Evolutionary conservation across 2,329 filamentous ascomycete genomes (phyloP).

Genomic region (Cordyceps militaris): DNA sequence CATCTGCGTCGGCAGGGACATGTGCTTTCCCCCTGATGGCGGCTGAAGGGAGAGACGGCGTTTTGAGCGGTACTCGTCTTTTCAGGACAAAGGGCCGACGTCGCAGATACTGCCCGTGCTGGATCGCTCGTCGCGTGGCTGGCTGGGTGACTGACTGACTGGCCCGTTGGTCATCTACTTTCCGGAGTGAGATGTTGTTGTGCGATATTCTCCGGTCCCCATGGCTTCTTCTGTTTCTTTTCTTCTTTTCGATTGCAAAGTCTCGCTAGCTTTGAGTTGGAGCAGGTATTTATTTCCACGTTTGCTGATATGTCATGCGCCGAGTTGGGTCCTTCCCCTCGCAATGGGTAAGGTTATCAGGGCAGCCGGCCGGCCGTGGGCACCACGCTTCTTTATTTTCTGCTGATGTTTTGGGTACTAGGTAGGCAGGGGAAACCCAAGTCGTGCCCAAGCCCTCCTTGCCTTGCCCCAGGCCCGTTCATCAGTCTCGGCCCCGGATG

Average conservation of each 20-base stretch:
- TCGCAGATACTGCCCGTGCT: neutral
- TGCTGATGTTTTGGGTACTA: constrained; percentile 11
- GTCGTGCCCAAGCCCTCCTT: too few species aligned
- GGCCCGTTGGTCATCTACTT: neutral
- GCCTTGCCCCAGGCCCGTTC: neutral
- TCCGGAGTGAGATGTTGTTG: neutral
- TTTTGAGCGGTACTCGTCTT: neutral
- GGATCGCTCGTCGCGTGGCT: neutral
- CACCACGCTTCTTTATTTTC: neutral
- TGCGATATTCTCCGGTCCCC: neutral
- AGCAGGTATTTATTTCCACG: neutral
- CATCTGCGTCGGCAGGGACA: neutral
- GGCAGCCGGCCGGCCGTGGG: neutral
- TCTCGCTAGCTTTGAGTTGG: neutral
- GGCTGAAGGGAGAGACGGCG: neutral
- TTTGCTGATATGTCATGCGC: neutral
- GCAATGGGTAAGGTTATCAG: constrained; percentile 8
- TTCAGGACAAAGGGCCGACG: neutral
- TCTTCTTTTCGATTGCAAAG: neutral
- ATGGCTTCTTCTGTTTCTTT: neutral
- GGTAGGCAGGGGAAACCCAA: too few species aligned
- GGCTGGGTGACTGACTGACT: too few species aligned
- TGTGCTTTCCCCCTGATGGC: neutral
- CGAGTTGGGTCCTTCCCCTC: neutral
- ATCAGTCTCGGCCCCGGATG: neutral